These are phyloP conservation scores for Zanthoxylum bungeanum DNA, from an alignment of 345 rosid species.

Conservation along the genomic window DNA sequence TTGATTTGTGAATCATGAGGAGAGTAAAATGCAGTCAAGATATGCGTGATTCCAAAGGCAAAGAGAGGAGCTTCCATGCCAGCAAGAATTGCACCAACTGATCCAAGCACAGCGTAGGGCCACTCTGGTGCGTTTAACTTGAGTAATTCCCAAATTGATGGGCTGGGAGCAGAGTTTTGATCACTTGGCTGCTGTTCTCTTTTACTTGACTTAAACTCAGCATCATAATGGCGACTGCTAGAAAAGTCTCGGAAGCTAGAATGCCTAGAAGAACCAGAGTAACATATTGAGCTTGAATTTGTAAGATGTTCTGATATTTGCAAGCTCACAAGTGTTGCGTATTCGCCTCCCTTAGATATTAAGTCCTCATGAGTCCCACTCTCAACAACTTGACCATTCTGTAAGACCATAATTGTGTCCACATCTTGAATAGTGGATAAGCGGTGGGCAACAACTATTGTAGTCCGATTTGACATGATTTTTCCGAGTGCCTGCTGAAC, in stretches of 20 bases:
- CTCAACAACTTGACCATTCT: slow-evolving; percentile 64
- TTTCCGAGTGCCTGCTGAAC: slow-evolving; percentile 75
- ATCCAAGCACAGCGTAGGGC: slow-evolving; percentile 78
- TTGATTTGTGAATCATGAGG: slow-evolving; percentile 39
- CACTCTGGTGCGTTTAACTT: slow-evolving; percentile 82
- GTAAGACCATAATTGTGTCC: slow-evolving; percentile 65
- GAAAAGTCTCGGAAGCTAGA: slow-evolving; percentile 41
- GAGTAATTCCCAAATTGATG: slow-evolving; percentile 55
- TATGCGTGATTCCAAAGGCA: slow-evolving; percentile 64
- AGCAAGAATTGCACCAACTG: slow-evolving; percentile 68
- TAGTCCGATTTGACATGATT: slow-evolving; percentile 60
- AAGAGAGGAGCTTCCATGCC: slow-evolving; percentile 73
- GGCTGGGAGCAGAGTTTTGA: slow-evolving; percentile 7
- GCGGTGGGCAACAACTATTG: slow-evolving; percentile 70
- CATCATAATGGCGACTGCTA: slow-evolving; percentile 18
- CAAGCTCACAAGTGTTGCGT: slow-evolving; percentile 49
- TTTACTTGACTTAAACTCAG: slow-evolving; percentile 1
- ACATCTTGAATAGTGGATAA: slow-evolving; percentile 67
- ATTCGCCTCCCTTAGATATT: slow-evolving; percentile 61
- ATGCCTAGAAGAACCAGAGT: slow-evolving; percentile 30
- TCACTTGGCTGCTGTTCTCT: too few relatives aligned
- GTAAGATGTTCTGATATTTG: slow-evolving; percentile 44
- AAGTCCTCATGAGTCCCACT: slow-evolving; percentile 69
- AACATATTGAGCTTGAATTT: slow-evolving; percentile 28
- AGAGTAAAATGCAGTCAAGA: slow-evolving; percentile 64